Conservation (phyloP, 2,329 filamentous ascomycete species). For the Domatiomyces catenatus region DNA sequence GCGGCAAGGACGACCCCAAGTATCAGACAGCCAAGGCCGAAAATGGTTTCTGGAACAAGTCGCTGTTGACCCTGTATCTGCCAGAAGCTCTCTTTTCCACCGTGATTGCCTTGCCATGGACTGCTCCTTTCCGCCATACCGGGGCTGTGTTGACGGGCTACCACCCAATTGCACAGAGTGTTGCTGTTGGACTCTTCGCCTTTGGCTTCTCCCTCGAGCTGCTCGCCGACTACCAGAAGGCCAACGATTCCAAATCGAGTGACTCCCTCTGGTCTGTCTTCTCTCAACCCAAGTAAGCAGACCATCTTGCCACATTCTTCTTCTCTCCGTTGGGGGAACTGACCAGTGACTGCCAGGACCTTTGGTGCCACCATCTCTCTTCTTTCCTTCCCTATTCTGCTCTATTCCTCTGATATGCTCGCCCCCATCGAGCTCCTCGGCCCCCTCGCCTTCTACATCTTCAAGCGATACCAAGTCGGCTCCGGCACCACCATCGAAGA, state of each 20-base stretch:
- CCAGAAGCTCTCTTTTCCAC: conserved; percentile 44
- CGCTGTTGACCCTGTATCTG: conserved; percentile 39
- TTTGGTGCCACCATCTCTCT: not conserved
- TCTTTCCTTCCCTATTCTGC: not conserved
- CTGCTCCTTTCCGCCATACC: conserved; percentile 37
- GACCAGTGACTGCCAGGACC: not conserved
- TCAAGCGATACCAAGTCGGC: not conserved
- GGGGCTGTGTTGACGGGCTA: conserved; percentile 8
- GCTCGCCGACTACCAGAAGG: conserved; percentile 38
- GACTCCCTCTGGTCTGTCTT: not conserved
- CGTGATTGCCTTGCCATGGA: conserved; percentile 42
- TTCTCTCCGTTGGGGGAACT: not conserved
- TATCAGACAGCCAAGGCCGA: conserved; percentile 39
- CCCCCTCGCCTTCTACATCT: not conserved
- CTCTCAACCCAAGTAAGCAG: not conserved
- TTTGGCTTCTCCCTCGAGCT: conserved; percentile 42
- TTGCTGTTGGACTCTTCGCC: conserved; percentile 41
- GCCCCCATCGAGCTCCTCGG: conserved; percentile 1
- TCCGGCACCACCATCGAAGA: not conserved
- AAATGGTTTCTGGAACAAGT: conserved; percentile 43
- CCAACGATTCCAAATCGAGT: not conserved
- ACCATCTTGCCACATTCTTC: not conserved
- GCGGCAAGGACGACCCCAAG: conserved; percentile 38
- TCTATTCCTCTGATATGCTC: conserved; percentile 1
- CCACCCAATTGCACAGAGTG: conserved; percentile 20